Percentiles rank a stretch among this genome's conserved stretches.
phyloP scores from a whole-genome alignment of 306 rosid genomes.

The Fagus sylvatica region DNA sequence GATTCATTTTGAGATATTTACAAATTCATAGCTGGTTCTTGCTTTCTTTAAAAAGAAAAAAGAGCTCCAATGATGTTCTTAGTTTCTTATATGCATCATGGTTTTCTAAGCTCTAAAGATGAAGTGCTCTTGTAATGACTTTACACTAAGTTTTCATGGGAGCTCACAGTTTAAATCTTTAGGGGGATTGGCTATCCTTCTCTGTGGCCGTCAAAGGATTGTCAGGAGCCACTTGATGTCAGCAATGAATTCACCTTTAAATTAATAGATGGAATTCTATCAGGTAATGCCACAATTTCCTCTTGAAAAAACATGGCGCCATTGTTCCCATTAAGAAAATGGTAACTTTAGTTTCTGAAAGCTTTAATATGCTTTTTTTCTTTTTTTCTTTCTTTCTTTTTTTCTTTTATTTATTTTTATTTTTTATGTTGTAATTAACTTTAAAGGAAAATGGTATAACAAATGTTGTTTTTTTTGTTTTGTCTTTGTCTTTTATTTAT shows the following conservation, averaged over 20 bases:
- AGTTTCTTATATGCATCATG: background rate
- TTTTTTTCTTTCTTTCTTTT: too few species aligned
- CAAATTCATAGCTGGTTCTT: background rate
- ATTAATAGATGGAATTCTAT: constrained; percentile 39
- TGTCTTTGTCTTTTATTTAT: background rate
- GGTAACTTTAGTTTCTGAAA: background rate
- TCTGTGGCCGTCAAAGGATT: constrained; percentile 44
- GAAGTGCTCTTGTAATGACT: background rate
- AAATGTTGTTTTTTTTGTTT: background rate
- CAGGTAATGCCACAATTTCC: constrained; percentile 25
- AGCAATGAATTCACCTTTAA: constrained; percentile 42
- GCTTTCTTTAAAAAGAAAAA: background rate
- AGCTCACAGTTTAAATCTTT: constrained; percentile 10
- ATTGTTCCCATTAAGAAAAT: background rate
- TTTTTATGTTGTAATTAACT: background rate
- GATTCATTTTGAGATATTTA: background rate
- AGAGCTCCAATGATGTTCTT: background rate
- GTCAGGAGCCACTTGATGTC: constrained; percentile 49
- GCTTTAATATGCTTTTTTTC: background rate
- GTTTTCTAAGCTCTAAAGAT: background rate
- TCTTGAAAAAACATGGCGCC: background rate
- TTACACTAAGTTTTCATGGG: constrained; percentile 1
- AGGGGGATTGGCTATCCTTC: constrained; percentile 52
- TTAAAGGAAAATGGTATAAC: background rate
- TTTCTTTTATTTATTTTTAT: too few species aligned